These are phyloP conservation scores for Dittrichia graveolens DNA, from an alignment of 129 eudicot genomes.

Conservation along the genomic window DNA sequence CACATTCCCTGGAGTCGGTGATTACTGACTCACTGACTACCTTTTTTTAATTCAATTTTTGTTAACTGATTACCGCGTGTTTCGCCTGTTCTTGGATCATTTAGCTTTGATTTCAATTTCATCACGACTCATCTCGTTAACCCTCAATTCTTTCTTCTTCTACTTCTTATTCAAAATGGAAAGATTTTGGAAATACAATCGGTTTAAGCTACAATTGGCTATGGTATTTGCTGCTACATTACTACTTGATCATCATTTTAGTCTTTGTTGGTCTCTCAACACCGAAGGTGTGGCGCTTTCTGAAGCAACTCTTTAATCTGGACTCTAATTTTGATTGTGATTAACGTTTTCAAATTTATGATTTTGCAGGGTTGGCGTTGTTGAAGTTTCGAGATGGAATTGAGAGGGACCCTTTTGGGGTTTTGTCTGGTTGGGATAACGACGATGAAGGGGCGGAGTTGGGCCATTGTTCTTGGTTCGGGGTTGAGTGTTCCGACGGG, in stretches of 20 bases:
- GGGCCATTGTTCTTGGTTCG: slow-evolving; percentile 64
- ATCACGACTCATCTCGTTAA: neutral
- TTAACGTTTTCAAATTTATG: slow-evolving; percentile 17
- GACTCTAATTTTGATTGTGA: neutral
- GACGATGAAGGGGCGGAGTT: slow-evolving; percentile 34
- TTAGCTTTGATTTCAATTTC: neutral
- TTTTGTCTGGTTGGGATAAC: slow-evolving; percentile 52
- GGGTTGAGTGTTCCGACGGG: slow-evolving; percentile 64
- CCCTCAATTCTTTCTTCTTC: neutral
- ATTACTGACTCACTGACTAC: neutral
- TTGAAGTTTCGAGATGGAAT: slow-evolving; percentile 60
- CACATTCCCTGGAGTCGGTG: slow-evolving; percentile 28
- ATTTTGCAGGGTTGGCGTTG: slow-evolving; percentile 57
- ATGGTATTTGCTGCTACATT: slow-evolving; percentile 27
- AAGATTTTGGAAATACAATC: slow-evolving; percentile 28
- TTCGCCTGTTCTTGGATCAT: neutral
- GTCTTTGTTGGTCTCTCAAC: slow-evolving; percentile 48
- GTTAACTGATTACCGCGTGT: slow-evolving; percentile 30
- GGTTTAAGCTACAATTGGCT: slow-evolving; percentile 35
- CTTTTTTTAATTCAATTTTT: neutral
- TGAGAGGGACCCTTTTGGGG: slow-evolving; percentile 57
- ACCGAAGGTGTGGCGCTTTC: slow-evolving; percentile 46
- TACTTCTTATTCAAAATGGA: slow-evolving; percentile 26
- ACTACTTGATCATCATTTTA: slow-evolving; percentile 25
- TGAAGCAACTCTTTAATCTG: neutral